Percentiles rank a stretch among this genome's conserved stretches.
phyloP scores from a whole-genome alignment of 2,329 filamentous ascomycete species.

The Escovopsis sp. region DNA sequence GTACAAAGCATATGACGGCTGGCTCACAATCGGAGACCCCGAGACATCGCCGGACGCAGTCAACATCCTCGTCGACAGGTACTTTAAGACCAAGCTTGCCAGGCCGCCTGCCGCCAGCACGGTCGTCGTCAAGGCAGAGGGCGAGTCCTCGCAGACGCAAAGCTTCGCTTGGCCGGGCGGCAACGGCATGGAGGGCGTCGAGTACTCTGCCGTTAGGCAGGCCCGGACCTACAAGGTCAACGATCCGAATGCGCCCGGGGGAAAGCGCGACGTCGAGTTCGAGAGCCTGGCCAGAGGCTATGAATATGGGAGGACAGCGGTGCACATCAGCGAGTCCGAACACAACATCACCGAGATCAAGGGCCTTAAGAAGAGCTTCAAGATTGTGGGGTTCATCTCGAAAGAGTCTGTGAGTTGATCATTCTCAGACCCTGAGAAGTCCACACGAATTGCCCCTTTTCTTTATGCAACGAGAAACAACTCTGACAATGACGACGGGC shows the following conservation, averaged over 20 bases:
- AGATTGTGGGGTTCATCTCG: conserved; percentile 76
- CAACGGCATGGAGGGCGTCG: conserved; percentile 33
- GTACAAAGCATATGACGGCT: conserved; percentile 64
- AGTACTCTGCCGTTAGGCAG: conserved; percentile 57
- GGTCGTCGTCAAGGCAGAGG: conserved; percentile 46
- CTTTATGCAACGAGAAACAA: conserved; percentile 6
- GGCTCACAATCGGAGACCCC: conserved; percentile 64
- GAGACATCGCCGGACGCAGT: conserved; percentile 59
- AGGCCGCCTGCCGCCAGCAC: conserved; percentile 60
- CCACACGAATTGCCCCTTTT: too few species aligned
- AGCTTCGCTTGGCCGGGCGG: conserved; percentile 30
- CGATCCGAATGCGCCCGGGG: conserved; percentile 57
- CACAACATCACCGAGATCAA: conserved; percentile 68
- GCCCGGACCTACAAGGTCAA: conserved; percentile 69
- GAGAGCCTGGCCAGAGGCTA: conserved; percentile 87
- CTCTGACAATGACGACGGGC: background rate
- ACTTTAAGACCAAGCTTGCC: conserved; percentile 70
- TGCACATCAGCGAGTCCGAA: conserved; percentile 77
- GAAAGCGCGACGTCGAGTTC: conserved; percentile 65
- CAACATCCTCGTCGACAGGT: conserved; percentile 76
- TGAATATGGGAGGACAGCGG: conserved; percentile 81
- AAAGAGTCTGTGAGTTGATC: conserved; percentile 42
- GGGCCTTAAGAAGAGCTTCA: conserved; percentile 58
- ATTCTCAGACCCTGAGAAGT: too few species aligned
- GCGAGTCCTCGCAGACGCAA: conserved; percentile 31